A percentile compares a stretch with the other conserved stretches of the same genome.
These are phyloP conservation scores for Apiosordaria backusii DNA, from an alignment of 495 filamentous ascomycete species.

Conservation along the genomic window DNA sequence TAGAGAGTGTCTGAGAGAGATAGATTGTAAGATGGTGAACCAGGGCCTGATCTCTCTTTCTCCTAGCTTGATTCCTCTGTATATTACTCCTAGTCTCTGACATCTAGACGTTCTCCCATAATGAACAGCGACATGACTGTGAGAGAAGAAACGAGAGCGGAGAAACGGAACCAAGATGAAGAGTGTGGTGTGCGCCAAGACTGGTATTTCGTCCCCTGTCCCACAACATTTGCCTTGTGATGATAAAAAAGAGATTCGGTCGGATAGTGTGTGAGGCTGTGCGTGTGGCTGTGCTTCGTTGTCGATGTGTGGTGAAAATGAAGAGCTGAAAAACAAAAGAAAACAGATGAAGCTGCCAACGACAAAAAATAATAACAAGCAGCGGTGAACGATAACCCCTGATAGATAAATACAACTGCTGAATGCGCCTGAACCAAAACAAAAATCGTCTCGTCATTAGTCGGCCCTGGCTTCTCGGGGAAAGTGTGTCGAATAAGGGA, in stretches of 20 bases:
- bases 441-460: constrained; percentile 27
- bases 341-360: constrained; percentile 12
- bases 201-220: background rate
- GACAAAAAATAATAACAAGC: background rate
- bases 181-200: background rate
- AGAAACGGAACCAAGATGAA: background rate
- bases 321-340: constrained; percentile 14
- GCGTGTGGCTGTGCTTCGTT: background rate
- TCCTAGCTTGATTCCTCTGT: background rate
- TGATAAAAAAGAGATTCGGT: background rate
- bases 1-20: background rate
- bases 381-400: constrained; percentile 2
- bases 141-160: background rate
- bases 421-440: constrained; percentile 18
- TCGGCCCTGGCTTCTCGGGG: constrained; percentile 11
- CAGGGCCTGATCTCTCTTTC: background rate
- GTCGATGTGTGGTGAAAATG: background rate
- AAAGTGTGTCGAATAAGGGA: background rate
- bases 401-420: constrained; percentile 17
- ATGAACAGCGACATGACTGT: background rate
- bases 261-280: background rate
- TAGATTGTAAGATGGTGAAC: background rate
- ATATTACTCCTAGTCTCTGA: background rate
- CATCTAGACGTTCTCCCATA: background rate
- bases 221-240: background rate